Evolutionary conservation across 208 protist genomes (phyloP).

Genomic region (Eutreptiella sp.): DNA sequence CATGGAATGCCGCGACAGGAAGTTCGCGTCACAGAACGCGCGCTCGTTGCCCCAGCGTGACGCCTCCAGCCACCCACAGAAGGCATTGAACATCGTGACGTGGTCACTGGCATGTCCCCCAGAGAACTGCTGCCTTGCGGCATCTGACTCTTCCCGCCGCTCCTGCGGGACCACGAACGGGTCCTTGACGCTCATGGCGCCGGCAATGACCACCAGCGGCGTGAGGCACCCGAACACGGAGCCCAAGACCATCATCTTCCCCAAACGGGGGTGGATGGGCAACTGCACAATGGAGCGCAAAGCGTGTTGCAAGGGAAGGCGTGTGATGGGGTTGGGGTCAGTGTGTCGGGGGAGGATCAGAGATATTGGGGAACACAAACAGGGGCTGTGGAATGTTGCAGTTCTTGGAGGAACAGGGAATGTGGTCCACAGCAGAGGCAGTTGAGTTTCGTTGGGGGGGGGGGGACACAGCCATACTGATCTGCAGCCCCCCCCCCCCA

Average conservation of each 20-base stretch:
- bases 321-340: no score
- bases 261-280: conserved; percentile 74
- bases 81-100: conserved; percentile 74
- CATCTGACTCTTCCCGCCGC: conserved; percentile 68
- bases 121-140: conserved; percentile 57
- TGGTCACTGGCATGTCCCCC: conserved; percentile 72
- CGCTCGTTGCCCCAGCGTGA: conserved; percentile 47
- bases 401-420: no score
- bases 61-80: conserved; percentile 57
- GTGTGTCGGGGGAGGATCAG: no score
- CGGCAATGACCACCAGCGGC: conserved; percentile 90
- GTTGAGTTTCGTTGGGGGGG: no score
- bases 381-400: no score
- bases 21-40: conserved; percentile 64
- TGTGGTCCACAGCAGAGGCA: no score
- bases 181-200: conserved; percentile 63
- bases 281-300: no score
- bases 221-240: conserved; percentile 88
- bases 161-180: conserved; percentile 83
- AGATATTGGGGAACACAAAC: no score
- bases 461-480: no score
- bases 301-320: no score
- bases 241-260: conserved; percentile 91
- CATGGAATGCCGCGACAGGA: no score
- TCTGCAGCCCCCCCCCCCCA: no score